A percentile compares a stretch with the other conserved stretches of the same genome.
phyloP scores from a whole-genome alignment of 2,329 filamentous ascomycete genomes.

The Drechslerella stenobrocha region DNA sequence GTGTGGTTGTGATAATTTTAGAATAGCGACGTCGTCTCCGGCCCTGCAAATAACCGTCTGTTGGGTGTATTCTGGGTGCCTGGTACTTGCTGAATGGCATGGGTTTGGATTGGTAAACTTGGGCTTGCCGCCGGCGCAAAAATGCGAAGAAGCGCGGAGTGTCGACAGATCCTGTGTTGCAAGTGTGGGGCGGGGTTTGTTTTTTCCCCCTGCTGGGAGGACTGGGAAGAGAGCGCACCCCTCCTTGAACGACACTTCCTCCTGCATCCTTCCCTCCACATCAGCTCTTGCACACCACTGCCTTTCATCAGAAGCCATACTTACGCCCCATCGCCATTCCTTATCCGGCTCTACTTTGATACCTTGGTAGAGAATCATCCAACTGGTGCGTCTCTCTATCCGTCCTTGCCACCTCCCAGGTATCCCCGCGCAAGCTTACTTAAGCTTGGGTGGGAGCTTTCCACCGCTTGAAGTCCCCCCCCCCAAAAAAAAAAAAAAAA shows the following conservation, averaged over 20 bases:
- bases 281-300: conserved; percentile 17
- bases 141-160: not conserved
- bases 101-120: too few relatives aligned
- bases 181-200: conserved; percentile 35
- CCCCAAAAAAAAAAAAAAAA: conserved; percentile 24
- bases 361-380: not conserved
- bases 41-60: too few relatives aligned
- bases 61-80: too few relatives aligned
- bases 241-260: conserved; percentile 22
- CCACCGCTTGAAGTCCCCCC: too few relatives aligned
- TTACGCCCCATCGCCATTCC: conserved; percentile 13
- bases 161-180: conserved; percentile 26
- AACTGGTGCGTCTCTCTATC: conserved; percentile 10
- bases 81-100: too few relatives aligned
- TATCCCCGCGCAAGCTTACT: too few relatives aligned
- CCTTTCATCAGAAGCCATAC: too few relatives aligned
- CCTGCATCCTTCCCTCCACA: conserved; percentile 1
- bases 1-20: too few relatives aligned
- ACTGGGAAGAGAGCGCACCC: conserved; percentile 19
- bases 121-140: too few relatives aligned
- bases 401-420: not conserved
- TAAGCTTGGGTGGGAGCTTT: conserved; percentile 1
- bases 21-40: too few relatives aligned
- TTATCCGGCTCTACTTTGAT: not conserved
- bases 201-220: conserved; percentile 23